These are phyloP conservation scores for Mycosphaerelloides madeirae DNA, from an alignment of 2,329 filamentous ascomycete species.

Conservation along the genomic window DNA sequence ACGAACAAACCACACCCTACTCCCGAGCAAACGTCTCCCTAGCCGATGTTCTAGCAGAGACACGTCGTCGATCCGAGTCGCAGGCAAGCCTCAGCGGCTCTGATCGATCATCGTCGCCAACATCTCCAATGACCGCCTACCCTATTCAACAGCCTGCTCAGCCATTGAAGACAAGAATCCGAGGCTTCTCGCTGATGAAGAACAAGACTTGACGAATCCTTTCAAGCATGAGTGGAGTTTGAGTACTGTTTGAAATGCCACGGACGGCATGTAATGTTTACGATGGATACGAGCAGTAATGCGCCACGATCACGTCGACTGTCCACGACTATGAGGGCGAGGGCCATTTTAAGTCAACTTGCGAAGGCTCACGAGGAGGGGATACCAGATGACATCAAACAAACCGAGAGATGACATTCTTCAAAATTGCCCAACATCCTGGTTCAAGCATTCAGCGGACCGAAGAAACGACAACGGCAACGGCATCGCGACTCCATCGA, in stretches of 20 bases:
- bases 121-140: constrained; percentile 8
- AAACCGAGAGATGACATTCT: too few species aligned
- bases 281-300: not conserved
- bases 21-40: constrained; percentile 34
- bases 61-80: constrained; percentile 28
- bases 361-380: too few species aligned
- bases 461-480: too few species aligned
- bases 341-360: too few species aligned
- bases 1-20: constrained; percentile 26
- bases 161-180: constrained; percentile 13
- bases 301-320: not conserved
- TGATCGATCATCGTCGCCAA: constrained; percentile 15
- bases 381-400: too few species aligned
- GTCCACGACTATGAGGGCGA: constrained; percentile 1
- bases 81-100: constrained; percentile 20
- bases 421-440: too few species aligned
- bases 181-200: constrained; percentile 18
- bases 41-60: constrained; percentile 33
- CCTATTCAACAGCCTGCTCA: constrained; percentile 7
- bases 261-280: not conserved
- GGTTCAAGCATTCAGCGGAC: too few species aligned
- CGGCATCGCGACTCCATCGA: too few species aligned
- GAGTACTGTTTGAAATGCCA: not conserved
- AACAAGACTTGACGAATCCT: constrained; percentile 3
- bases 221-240: not conserved